Conservation (phyloP, 768 basidiomycete genomes). For the Cystobasidium tubakii region DNA sequence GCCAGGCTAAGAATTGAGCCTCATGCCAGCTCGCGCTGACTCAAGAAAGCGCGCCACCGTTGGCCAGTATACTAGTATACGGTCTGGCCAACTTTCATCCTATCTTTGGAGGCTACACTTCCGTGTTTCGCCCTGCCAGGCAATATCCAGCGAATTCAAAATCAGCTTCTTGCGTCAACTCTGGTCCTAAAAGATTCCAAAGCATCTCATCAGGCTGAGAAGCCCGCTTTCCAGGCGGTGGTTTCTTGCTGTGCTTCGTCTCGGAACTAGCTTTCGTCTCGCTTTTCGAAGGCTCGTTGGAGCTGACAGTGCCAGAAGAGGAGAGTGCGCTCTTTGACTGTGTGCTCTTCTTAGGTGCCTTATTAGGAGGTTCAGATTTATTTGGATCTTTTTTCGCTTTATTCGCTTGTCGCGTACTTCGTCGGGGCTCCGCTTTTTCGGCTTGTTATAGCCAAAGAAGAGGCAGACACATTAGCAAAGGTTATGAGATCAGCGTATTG, state of each 20-base stretch:
- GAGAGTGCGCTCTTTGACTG: background rate
- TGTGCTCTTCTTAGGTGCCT: background rate
- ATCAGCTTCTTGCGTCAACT: too few species aligned
- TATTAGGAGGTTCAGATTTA: background rate
- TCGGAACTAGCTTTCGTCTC: too few species aligned
- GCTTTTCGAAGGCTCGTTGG: too few species aligned
- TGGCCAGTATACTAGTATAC: background rate
- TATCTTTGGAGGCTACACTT: constrained; percentile 9
- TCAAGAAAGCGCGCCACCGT: background rate
- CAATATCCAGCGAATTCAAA: too few species aligned
- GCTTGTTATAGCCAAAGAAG: too few species aligned
- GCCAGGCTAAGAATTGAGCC: background rate
- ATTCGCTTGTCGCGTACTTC: background rate
- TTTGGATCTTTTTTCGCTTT: background rate
- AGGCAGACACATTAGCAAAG: too few species aligned
- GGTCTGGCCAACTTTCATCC: background rate
- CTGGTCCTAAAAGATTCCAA: too few species aligned
- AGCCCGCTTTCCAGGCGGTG: background rate
- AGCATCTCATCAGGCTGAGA: background rate
- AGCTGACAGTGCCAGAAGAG: too few species aligned
- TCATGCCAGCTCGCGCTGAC: too few species aligned
- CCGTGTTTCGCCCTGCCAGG: background rate
- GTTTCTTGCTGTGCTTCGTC: background rate
- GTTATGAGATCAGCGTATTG: too few species aligned
- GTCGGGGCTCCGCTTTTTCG: constrained; percentile 6